Conservation (phyloP, 768 basidiomycete genomes). For the Tylopilus plumbeoviolaceoides region DNA sequence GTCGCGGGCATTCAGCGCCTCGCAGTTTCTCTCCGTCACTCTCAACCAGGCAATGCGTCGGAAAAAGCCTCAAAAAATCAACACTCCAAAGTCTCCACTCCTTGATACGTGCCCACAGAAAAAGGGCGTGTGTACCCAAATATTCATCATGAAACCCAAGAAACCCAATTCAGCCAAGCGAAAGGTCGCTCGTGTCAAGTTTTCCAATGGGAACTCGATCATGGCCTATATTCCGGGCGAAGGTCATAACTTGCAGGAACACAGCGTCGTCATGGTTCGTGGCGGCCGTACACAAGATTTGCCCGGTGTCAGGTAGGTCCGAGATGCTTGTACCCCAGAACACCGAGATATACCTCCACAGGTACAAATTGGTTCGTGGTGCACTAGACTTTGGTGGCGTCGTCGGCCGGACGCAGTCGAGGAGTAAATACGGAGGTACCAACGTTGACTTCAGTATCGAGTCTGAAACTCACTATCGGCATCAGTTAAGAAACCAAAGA, state of each 20-base stretch:
- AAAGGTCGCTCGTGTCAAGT: slow-evolving; percentile 92
- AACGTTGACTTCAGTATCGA: slow-evolving; percentile 1
- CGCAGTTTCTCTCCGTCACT: slow-evolving; percentile 57
- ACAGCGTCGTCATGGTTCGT: slow-evolving; percentile 90
- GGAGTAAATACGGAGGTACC: slow-evolving; percentile 92
- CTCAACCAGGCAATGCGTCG: slow-evolving; percentile 87
- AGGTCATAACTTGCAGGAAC: slow-evolving; percentile 97
- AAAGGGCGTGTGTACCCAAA: slow-evolving; percentile 86
- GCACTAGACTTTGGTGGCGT: slow-evolving; percentile 90
- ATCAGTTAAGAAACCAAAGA: slow-evolving; percentile 85
- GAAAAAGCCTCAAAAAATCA: slow-evolving; percentile 51
- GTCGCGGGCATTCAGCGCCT: slow-evolving; percentile 57
- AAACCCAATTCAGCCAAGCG: slow-evolving; percentile 99
- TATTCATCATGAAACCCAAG: slow-evolving; percentile 83
- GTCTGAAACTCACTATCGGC: slow-evolving; percentile 9
- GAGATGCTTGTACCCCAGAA: background rate
- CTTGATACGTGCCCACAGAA: slow-evolving; percentile 77
- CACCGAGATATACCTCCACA: slow-evolving; percentile 29
- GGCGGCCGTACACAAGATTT: slow-evolving; percentile 97
- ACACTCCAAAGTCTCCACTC: slow-evolving; percentile 65
- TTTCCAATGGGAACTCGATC: slow-evolving; percentile 82
- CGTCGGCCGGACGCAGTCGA: slow-evolving; percentile 69
- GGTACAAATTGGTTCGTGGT: slow-evolving; percentile 94
- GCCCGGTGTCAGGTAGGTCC: slow-evolving; percentile 86
- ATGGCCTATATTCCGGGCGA: slow-evolving; percentile 97